Evolutionary conservation across 78 protist genomes (phyloP), one percentile per base, ranked within the genome.

Genomic region (Emiliania huxleyi): DNA sequence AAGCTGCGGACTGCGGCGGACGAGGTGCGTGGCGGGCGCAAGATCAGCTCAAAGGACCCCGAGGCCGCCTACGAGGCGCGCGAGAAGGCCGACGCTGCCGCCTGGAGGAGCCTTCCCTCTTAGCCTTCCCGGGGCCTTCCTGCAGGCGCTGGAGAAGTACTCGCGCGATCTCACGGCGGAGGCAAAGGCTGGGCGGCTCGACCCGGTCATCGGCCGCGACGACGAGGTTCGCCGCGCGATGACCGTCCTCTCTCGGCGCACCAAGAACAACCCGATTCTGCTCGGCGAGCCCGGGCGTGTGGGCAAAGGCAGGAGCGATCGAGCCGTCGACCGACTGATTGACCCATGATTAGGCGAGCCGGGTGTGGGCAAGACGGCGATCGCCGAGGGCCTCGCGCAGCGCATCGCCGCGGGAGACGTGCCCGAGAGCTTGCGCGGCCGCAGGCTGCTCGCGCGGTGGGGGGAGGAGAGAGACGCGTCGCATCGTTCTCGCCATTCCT

Each of bases 361-460:
- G 97, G 92, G 25, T 90, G 90, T 85, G 21, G 90, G 97, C 33
- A 96, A 98, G 92, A 98, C 98, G 29, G 98, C 99, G 33, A 95
- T 98, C 1, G 99, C 96, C 22, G 99, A 98, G 43, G 99, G 99
- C 42, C 90, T 98, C 42, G 99, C 99, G 8, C 99, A 98, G 91
- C 92, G 98, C 43, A 98, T 99, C 37, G 98, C 97, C 11, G n/a
- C 55, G 44, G 99, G 99, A n/a, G 99, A 98, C 52, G 98, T 99
- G 40, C 99, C 99, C 1, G 97, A 97, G 84, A 55, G 94, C n/a
- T 84, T 98, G 38, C 94, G 92, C 75, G 81, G 95, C 91, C 90
- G 92, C 48, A 29, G 94, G 43, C 15, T 26, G 44, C n/a, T n/a
- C n/a, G n/a, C n/a, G n/a, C n/a, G n/a, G n/a, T n/a, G n/a, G n/a